phyloP scores from a whole-genome alignment of 176 grass and related monocot species.

The Musa troglodytarum region DNA sequence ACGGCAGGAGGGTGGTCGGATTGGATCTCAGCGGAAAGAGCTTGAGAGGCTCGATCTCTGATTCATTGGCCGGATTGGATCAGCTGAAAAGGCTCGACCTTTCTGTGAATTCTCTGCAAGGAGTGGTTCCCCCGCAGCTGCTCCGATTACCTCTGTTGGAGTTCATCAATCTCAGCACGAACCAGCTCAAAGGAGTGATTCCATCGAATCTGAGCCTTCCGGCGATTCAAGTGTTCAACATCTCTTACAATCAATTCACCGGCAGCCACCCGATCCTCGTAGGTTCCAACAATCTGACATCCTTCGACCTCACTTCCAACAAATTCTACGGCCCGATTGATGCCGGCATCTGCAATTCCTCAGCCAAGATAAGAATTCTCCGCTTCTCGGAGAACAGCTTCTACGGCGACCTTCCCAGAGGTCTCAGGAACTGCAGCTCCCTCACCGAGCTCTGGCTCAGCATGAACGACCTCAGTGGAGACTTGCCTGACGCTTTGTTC shows the following conservation, averaged over 20 bases:
- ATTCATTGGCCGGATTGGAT: constrained; percentile 40
- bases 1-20: constrained; percentile 34
- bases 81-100: constrained; percentile 48
- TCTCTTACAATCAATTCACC: constrained; percentile 60
- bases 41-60: constrained; percentile 39
- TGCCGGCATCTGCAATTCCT: constrained; percentile 30
- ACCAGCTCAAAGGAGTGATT: constrained; percentile 47
- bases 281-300: constrained; percentile 37
- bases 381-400: constrained; percentile 50
- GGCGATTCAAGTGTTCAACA: constrained; percentile 47
- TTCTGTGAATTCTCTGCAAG: constrained; percentile 47
- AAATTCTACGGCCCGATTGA: constrained; percentile 41
- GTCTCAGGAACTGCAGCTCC: constrained; percentile 34
- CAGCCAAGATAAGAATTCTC: constrained; percentile 33
- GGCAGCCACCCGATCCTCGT: constrained; percentile 48
- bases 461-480: constrained; percentile 45
- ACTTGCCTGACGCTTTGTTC: constrained; percentile 57
- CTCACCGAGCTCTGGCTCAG: constrained; percentile 61
- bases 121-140: constrained; percentile 25
- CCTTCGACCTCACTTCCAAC: constrained; percentile 46
- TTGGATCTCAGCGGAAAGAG: constrained; percentile 55
- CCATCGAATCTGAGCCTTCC: constrained; percentile 26
- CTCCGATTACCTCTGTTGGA: constrained; percentile 33
- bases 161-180: constrained; percentile 61
- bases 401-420: constrained; percentile 38